Base-by-base conservation (phyloP, 768 basidiomycete genomes). In the Tricholomella constricta region DNA sequence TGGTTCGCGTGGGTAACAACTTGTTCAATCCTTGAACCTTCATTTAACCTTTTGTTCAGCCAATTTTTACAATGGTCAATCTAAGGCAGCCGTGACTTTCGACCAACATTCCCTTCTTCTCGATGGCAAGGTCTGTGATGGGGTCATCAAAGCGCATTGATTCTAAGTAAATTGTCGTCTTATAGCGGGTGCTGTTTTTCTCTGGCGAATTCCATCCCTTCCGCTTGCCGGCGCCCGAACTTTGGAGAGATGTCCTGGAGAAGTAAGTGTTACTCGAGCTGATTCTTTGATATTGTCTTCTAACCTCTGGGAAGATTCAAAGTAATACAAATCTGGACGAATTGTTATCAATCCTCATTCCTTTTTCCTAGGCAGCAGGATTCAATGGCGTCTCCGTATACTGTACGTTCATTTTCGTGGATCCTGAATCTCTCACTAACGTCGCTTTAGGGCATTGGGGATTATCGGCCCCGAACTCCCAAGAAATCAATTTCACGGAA, bases 181-280 rank as follows among this genome's bases (percentile, higher is more conserved):
- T 44, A 22, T 62, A 80, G 67, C 74, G 81, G 25, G 56, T 78
- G 23, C 79, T 82, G 70, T 65, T 81, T 29, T 79, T 78, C 62
- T 85, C 84, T 1, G 88, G 86, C 45, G 87, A 87, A 63, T 85
- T 87, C 64, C 87, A 88, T 56, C 76, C 84, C 2, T 89, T 85
- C 69, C 80, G 85, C 27, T 68, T 88, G 4, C 86, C 84, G 5
- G 78, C 83, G 4, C 83, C 84, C 23, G 78, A 79, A 27, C 70
- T 89, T 20, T 89, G 86, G 86, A 71, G 78, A 31, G 88, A 87
- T 59, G 75, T 88, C 35, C 71, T 88, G 45, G 79, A 88, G 58
- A 88, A 83, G 70, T 69, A 35, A 22, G 63, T 52, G 1, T 19
- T 10, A 3, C 2, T 22, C 5, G 27, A 20, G n/a, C n/a, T n/a